A percentile compares a stretch with the other conserved stretches of the same genome.
These are phyloP conservation scores for Nothophytophthora sp. DNA, from an alignment of 352 stramenopile genomes.

Conservation along the genomic window DNA sequence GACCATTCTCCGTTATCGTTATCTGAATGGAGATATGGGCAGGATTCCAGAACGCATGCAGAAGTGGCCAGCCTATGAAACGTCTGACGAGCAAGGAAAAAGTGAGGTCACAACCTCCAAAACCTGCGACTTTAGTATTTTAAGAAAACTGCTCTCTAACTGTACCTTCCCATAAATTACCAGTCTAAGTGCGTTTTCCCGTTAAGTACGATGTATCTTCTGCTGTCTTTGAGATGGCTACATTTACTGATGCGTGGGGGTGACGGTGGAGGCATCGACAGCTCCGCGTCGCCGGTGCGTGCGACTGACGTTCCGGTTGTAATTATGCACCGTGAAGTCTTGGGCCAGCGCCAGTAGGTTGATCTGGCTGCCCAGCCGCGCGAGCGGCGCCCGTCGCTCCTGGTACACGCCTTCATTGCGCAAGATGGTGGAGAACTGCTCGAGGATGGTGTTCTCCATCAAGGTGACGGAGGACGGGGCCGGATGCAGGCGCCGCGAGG, in stretches of 20 bases:
- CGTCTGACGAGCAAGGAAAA: too few species aligned
- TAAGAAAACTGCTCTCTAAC: too few species aligned
- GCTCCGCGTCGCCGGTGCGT: conserved; percentile 13
- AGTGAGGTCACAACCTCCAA: too few species aligned
- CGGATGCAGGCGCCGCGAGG: conserved; percentile 40
- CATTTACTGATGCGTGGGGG: not conserved
- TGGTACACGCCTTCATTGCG: conserved; percentile 61
- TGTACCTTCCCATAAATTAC: too few species aligned
- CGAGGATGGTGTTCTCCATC: conserved; percentile 64
- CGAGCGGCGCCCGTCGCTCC: conserved; percentile 50
- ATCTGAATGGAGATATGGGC: too few species aligned
- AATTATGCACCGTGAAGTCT: conserved; percentile 19
- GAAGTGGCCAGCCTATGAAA: too few species aligned
- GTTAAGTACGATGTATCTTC: too few species aligned
- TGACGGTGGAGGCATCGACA: conserved; percentile 13
- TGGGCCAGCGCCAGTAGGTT: conserved; percentile 41
- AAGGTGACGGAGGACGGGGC: conserved; percentile 36
- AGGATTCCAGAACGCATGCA: too few species aligned
- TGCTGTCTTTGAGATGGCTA: not conserved
- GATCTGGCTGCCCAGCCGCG: conserved; percentile 56
- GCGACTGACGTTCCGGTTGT: conserved; percentile 21
- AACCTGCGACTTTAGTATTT: too few species aligned
- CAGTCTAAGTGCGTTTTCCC: too few species aligned
- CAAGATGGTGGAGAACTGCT: conserved; percentile 62
- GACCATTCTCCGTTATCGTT: too few species aligned